phyloP scores from a whole-genome alignment of 768 basidiomycete species.

The Boletus rufocinnamomeus region DNA sequence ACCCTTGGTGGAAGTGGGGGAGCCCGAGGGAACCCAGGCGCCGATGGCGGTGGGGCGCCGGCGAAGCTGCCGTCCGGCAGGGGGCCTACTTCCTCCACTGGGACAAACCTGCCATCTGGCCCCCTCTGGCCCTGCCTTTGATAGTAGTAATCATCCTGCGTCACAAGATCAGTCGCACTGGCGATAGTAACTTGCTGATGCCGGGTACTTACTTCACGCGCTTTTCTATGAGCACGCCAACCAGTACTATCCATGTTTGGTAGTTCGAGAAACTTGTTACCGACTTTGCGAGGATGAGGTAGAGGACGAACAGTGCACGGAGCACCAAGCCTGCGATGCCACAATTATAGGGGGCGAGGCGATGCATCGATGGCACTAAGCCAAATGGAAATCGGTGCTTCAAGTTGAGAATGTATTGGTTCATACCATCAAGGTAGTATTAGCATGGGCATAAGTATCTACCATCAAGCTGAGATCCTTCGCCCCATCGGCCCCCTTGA shows the following conservation, averaged over 20 bases:
- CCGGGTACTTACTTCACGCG: slow-evolving; percentile 48
- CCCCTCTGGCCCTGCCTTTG: slow-evolving; percentile 38
- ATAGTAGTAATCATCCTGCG: slow-evolving; percentile 35
- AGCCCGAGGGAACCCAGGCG: slow-evolving; percentile 38
- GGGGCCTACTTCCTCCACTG: slow-evolving; percentile 61
- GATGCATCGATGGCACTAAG: background rate
- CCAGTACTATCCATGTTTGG: slow-evolving; percentile 70
- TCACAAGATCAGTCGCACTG: slow-evolving; percentile 18
- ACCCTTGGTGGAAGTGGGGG: slow-evolving; percentile 49
- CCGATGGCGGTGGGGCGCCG: slow-evolving; percentile 50
- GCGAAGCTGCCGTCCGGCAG: slow-evolving; percentile 58
- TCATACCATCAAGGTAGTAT: background rate
- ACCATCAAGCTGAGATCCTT: background rate
- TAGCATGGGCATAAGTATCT: background rate
- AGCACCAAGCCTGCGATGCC: background rate
- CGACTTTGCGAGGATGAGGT: background rate
- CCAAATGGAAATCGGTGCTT: background rate
- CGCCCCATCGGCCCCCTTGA: background rate
- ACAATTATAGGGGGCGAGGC: background rate
- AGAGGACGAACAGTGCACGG: background rate
- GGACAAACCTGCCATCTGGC: slow-evolving; percentile 50
- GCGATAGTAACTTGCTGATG: background rate
- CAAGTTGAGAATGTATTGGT: background rate
- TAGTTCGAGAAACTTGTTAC: background rate
- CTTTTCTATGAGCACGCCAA: slow-evolving; percentile 71